phyloP scores from a whole-genome alignment of 768 basidiomycete species.

The Tricholomella constricta region DNA sequence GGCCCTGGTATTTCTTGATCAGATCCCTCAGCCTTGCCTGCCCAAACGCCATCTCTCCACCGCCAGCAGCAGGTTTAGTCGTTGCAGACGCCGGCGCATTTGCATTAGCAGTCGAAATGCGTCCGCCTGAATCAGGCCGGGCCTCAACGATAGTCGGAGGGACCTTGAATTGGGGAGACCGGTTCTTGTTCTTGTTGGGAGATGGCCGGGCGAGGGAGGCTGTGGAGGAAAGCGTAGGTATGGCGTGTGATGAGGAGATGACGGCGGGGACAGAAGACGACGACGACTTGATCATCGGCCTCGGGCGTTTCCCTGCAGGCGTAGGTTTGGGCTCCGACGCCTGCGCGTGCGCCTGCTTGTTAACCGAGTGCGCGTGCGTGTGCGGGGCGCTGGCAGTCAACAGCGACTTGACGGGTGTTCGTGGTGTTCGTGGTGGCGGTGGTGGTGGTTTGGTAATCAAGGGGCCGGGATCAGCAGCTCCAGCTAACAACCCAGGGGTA shows the following conservation, averaged over 20 bases:
- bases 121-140: conserved; percentile 10
- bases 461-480: not conserved
- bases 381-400: conserved; percentile 7
- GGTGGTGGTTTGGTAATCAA: not conserved
- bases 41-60: conserved; percentile 67
- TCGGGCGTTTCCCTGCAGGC: conserved; percentile 27
- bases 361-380: conserved; percentile 11
- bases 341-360: too few relatives aligned
- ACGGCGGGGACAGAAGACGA: conserved; percentile 71
- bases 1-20: conserved; percentile 78
- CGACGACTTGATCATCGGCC: conserved; percentile 55
- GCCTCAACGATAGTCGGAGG: conserved; percentile 38
- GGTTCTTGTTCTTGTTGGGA: conserved; percentile 17
- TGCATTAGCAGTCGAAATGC: conserved; percentile 6
- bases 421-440: too few relatives aligned
- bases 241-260: conserved; percentile 71
- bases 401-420: conserved; percentile 5
- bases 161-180: conserved; percentile 28
- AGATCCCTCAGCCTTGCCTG: conserved; percentile 76
- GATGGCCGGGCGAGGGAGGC: conserved; percentile 68
- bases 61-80: conserved; percentile 23
- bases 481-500: not conserved
- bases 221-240: conserved; percentile 72
- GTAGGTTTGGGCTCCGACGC: conserved; percentile 16
- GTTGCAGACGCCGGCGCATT: conserved; percentile 22